These are phyloP conservation scores for Triglochin maritima DNA, from an alignment of 106 monocot species.

Conservation along the genomic window DNA sequence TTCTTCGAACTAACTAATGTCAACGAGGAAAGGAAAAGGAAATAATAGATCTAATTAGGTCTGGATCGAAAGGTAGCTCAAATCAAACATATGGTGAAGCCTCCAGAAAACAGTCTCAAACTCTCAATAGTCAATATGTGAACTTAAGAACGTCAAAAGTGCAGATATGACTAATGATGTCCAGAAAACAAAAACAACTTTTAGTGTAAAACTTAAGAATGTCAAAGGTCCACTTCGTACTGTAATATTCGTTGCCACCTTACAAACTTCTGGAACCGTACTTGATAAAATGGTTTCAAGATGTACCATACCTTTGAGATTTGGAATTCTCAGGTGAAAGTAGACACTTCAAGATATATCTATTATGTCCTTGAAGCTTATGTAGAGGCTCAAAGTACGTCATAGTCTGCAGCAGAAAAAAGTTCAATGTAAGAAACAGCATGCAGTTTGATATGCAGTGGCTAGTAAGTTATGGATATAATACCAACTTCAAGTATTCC, in stretches of 20 bases:
- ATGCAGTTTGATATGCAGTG: background rate
- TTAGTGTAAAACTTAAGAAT: background rate
- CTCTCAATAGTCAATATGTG: background rate
- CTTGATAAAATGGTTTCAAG: no score
- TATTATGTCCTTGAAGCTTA: slow-evolving; percentile 93
- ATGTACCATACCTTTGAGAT: slow-evolving; percentile 50
- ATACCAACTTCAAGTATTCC: background rate
- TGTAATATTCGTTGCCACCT: background rate
- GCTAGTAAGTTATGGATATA: background rate
- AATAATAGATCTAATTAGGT: no score
- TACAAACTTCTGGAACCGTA: no score
- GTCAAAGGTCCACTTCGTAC: background rate
- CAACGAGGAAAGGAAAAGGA: no score
- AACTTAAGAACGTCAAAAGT: background rate
- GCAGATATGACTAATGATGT: no score
- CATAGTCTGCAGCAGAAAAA: slow-evolving; percentile 58
- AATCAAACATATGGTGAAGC: no score
- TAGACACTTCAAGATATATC: slow-evolving; percentile 87
- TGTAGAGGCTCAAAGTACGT: slow-evolving; percentile 96
- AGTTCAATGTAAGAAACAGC: background rate
- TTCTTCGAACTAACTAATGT: no score
- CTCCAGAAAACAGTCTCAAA: no score
- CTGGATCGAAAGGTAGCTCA: no score
- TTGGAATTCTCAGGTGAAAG: slow-evolving; percentile 97
- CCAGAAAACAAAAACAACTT: background rate